Conservation (phyloP, 176 grass and related monocot genomes). For the Aegilops speltoides region DNA sequence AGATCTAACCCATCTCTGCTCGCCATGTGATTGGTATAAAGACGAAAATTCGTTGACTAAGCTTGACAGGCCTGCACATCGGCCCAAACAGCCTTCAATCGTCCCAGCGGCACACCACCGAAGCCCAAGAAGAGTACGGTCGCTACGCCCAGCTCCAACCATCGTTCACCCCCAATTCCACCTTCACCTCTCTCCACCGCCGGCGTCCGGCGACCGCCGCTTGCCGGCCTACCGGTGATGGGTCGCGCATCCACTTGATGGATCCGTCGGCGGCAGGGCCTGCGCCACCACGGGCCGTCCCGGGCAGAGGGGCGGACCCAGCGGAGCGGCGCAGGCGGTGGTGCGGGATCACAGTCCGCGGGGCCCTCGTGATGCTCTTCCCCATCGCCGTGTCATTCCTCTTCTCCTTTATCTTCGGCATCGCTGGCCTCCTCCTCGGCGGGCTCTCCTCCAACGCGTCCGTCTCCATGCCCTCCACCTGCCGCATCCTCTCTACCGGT, state of each 20-base stretch:
- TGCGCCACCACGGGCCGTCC: constrained; percentile 8
- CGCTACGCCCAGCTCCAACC: background rate
- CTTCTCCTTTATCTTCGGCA: constrained; percentile 74
- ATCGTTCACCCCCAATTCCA: background rate
- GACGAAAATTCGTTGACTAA: background rate
- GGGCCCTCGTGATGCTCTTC: constrained; percentile 55
- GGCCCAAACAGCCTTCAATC: constrained; percentile 17
- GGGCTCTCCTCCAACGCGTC: constrained; percentile 57
- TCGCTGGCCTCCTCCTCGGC: constrained; percentile 64
- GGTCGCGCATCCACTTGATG: constrained; percentile 36
- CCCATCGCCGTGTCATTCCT: constrained; percentile 65
- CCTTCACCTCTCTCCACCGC: background rate
- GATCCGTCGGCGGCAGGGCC: constrained; percentile 33
- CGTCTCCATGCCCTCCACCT: constrained; percentile 78
- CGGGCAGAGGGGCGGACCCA: constrained; percentile 19
- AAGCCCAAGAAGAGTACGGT: constrained; percentile 14
- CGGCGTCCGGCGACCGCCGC: constrained; percentile 29
- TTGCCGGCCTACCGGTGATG: constrained; percentile 33
- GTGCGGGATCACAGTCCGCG: constrained; percentile 40
- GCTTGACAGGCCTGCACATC: background rate
- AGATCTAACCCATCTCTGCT: too few relatives aligned
- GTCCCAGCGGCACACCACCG: background rate
- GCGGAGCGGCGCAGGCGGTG: background rate
- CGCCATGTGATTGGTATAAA: too few relatives aligned
- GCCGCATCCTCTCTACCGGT: constrained; percentile 86